Evolutionary conservation across 1,284 basidiomycete species (phyloP), one percentile per base, ranked within the genome.

Genomic region (Ceratobasidium theobromae): DNA sequence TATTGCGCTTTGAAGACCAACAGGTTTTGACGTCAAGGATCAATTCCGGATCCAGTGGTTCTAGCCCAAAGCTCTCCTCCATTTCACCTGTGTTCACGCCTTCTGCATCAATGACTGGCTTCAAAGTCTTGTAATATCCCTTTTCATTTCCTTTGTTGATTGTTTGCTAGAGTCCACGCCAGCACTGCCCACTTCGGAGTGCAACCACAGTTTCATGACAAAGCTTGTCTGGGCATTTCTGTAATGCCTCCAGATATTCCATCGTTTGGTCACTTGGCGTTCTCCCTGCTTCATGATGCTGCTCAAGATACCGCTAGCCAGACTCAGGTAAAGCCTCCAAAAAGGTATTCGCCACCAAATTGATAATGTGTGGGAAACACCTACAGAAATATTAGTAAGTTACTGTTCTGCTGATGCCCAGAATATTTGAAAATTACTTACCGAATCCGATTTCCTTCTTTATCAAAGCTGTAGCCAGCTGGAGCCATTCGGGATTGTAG

Each of bases 1-100:
- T 67, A 12, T 48, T 35, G 23, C 48, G 54, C 30, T 25, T 41
- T 27, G 65, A 67, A 21, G 43, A 57, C 53, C 65, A 67, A 4
- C 53, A 21, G 16, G 53, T 67, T 11, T 40, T 33, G 16, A 30
- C 28, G 30, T 67, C 45, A 6, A 45, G 43, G 16, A 58, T 18
- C 1, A 57, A 32, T 28, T n/a, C n/a, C n/a, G n/a, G n/a, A n/a
- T 67, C 41, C 21, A 67, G 40, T 48, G 18, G 11, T n/a, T 32
- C 23, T 8, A 53, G 32, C 6, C 5, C 14, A 32, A 53, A n/a
- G 3, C 8, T 18, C 9, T 9, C 51, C 25, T 53, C 30, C 12
- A n/a, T 33, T 12, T n/a, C n/a, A n/a, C n/a, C n/a, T n/a, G n/a
- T n/a, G n/a, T n/a, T n/a, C n/a, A n/a, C n/a, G n/a, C n/a, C n/a